phyloP scores from a whole-genome alignment of 2,329 filamentous ascomycete genomes.

The Fonsecaea pedrosoi region DNA sequence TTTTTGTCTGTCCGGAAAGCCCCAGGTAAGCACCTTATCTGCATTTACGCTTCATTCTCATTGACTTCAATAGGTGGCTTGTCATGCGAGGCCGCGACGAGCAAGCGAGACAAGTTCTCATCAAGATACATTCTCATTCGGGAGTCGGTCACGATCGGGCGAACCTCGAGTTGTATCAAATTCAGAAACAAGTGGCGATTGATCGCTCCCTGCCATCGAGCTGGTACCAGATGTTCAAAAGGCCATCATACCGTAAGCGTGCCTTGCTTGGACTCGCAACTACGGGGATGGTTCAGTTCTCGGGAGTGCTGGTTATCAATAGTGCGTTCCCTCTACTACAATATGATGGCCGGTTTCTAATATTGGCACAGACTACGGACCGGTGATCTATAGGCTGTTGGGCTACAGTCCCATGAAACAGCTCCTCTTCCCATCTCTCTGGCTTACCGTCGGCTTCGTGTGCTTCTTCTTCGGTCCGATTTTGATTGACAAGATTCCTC shows the following conservation, averaged over 20 bases:
- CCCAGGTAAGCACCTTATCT: neutral
- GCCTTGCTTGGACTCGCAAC: conserved; percentile 28
- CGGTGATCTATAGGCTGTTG: conserved; percentile 25
- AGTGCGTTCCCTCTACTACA: conserved; percentile 35
- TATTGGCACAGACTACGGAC: conserved; percentile 24
- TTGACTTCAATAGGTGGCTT: conserved; percentile 18
- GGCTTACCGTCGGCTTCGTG: conserved; percentile 24
- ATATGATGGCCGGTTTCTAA: conserved; percentile 6
- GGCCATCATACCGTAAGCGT: conserved; percentile 32
- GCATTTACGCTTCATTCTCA: conserved; percentile 23
- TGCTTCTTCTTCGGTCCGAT: conserved; percentile 18
- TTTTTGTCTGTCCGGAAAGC: conserved; percentile 38
- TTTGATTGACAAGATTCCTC: conserved; percentile 14
- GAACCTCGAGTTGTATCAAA: conserved; percentile 36
- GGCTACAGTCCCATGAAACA: conserved; percentile 30
- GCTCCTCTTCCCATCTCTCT: conserved; percentile 23
- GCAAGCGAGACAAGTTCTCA: conserved; percentile 28
- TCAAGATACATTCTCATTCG: conserved; percentile 30
- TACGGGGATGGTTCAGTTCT: conserved; percentile 41
- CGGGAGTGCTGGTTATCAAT: conserved; percentile 49
- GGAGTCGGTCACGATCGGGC: conserved; percentile 8
- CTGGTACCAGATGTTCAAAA: conserved; percentile 29
- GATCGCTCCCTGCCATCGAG: conserved; percentile 24
- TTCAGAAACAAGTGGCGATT: conserved; percentile 30
- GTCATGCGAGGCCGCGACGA: conserved; percentile 38